Base-by-base conservation (phyloP, 2,329 filamentous ascomycete species). In the Sarocladiaceae sp. region DNA sequence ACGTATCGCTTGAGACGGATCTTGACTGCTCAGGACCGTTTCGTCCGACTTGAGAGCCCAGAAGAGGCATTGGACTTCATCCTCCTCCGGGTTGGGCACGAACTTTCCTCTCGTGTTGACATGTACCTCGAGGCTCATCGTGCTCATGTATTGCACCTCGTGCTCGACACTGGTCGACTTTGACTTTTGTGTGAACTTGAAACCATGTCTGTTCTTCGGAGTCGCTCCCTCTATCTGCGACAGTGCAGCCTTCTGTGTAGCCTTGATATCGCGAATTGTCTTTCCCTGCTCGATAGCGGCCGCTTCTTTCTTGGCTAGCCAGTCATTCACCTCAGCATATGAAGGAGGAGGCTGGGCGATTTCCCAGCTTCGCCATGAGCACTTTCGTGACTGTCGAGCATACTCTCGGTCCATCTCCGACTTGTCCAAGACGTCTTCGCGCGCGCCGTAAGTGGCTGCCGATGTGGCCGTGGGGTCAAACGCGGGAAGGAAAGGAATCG, bases 141-240 rank as follows among this genome's bases (percentile, higher is more conserved):
- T 88, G 53, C 87, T 95, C 93, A 98, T 97, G 60, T 95, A 95
- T 53, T 93, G 86, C 3, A 80, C 82, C 60, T 94, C 88, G 52
- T 91, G 86, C 55, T 88, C 79, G 15, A 94, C 81, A 52, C 82
- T 88, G 0, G 83, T 85, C 2, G 82, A 82, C 52, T 81, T 79
- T 49, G 76, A 74, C 57, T 82, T 86, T 53, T 90, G 88, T 0
- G 85, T 88, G 60, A 86, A 95, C 58, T 90, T 93, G 69, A 90
- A 91, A 0, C 85, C 88, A 58, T 91, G 74, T 48, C 79, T 83
- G 55, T 88, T 86, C 58, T 76, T 85, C 43, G 91, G 90, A 0
- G 91, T 96, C 0, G 89, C 82, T 0, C 85, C 88, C 42, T 95
- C 87, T 44, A 97, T 91, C 58, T 97, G 90, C 1, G 89, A 95